phyloP scores from a whole-genome alignment of 352 stramenopile species.

The Pythium aristosporum region DNA sequence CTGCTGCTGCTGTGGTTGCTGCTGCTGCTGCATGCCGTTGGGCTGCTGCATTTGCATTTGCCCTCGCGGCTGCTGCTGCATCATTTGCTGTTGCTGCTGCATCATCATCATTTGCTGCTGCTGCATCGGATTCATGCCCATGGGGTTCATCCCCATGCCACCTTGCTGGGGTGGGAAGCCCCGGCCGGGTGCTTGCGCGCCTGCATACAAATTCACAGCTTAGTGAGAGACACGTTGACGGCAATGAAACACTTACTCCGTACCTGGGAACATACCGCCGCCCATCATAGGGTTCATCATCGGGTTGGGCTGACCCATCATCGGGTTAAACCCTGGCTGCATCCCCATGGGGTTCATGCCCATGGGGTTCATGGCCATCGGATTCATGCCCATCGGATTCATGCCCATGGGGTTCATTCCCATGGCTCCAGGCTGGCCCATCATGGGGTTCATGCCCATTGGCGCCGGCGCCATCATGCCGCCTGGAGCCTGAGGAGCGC shows the following conservation, averaged over 20 bases:
- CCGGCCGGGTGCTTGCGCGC: slow-evolving; percentile 26
- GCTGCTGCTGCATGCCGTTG: slow-evolving; percentile 37
- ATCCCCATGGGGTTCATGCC: slow-evolving; percentile 25
- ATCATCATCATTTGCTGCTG: slow-evolving; percentile 25
- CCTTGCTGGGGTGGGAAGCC: slow-evolving; percentile 41
- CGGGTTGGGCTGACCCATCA: slow-evolving; percentile 34
- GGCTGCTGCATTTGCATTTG: slow-evolving; percentile 37
- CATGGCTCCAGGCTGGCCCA: slow-evolving; percentile 28
- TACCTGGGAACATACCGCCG: slow-evolving; percentile 55
- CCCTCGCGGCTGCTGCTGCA: slow-evolving; percentile 42
- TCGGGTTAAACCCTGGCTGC: slow-evolving; percentile 40
- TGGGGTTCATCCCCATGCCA: slow-evolving; percentile 55
- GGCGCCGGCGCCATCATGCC: slow-evolving; percentile 36
- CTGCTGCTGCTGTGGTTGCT: slow-evolving; percentile 41
- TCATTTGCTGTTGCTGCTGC: slow-evolving; percentile 39
- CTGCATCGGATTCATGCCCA: slow-evolving; percentile 44
- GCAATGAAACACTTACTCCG: neutral
- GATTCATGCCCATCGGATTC: slow-evolving; percentile 38
- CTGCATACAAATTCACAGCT: neutral
- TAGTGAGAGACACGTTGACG: neutral
- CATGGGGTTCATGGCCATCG: slow-evolving; percentile 56
- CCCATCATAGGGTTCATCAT: slow-evolving; percentile 32
- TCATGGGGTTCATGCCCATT: slow-evolving; percentile 50
- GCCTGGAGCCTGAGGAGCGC: slow-evolving; percentile 32
- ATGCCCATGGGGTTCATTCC: slow-evolving; percentile 38